Evolutionary conservation across 257 asterid species (phyloP).

Genomic region (Rubia yunnanensis): DNA sequence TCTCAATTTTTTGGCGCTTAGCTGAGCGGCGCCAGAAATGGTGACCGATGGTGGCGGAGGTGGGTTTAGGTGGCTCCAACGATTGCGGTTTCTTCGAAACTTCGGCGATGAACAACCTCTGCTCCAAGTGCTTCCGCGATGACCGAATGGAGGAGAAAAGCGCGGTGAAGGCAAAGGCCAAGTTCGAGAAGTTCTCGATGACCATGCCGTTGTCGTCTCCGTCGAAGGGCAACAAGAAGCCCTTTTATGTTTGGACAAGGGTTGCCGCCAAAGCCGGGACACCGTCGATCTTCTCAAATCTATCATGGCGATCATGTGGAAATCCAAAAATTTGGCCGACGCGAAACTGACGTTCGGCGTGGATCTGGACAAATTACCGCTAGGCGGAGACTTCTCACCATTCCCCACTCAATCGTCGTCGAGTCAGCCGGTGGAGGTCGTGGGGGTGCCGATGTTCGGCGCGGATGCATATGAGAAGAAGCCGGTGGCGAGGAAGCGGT

Average conservation of each 20-base stretch:
- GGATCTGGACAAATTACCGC: neutral
- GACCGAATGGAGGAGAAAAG: slow-evolving; percentile 25
- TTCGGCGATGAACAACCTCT: slow-evolving; percentile 33
- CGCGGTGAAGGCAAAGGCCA: slow-evolving; percentile 23
- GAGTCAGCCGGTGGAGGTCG: neutral
- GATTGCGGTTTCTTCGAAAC: slow-evolving; percentile 51
- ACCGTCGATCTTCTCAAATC: neutral
- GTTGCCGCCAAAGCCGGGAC: neutral
- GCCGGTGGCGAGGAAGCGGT: slow-evolving; percentile 19
- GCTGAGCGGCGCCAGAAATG: no score
- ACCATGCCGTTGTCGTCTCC: neutral
- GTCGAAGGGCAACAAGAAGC: neutral
- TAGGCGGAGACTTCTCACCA: neutral
- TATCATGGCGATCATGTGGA: no score
- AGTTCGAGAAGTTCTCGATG: slow-evolving; percentile 22
- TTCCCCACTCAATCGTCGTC: neutral
- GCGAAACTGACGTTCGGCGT: neutral
- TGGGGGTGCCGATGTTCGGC: neutral
- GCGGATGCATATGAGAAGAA: neutral
- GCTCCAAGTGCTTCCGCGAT: slow-evolving; percentile 40
- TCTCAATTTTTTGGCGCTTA: no score
- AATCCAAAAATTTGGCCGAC: neutral
- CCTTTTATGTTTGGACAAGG: no score
- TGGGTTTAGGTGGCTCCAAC: no score
- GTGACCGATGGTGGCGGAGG: no score